phyloP scores from a whole-genome alignment of 23 red algal species.

The Gracilaria domingensis region DNA sequence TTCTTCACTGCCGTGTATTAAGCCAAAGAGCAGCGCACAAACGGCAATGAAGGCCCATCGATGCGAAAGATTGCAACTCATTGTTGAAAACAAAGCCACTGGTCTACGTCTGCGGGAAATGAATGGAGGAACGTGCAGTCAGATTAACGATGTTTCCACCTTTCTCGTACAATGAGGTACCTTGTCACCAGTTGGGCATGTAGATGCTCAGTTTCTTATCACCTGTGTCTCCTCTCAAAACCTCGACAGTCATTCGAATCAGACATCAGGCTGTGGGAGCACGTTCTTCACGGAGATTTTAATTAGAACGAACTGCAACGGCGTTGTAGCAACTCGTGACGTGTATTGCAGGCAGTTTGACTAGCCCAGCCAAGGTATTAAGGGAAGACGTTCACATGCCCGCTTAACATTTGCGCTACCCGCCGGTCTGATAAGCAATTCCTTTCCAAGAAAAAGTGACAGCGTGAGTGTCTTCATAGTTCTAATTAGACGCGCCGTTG shows the following conservation, averaged over 20 bases:
- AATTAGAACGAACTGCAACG: background rate
- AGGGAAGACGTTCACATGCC: background rate
- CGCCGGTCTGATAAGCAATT: background rate
- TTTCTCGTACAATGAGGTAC: background rate
- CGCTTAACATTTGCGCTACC: background rate
- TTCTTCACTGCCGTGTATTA: background rate
- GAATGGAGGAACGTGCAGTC: too few species aligned
- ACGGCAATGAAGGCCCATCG: constrained; percentile 2
- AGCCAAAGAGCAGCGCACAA: background rate
- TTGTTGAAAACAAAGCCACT: background rate
- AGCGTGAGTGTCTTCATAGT: background rate
- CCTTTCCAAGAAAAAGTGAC: background rate
- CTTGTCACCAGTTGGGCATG: background rate
- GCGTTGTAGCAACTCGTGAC: background rate
- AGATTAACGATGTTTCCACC: background rate
- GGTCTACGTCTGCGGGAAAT: background rate
- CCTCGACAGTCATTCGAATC: background rate
- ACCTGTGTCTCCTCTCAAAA: background rate
- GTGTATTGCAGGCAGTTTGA: background rate
- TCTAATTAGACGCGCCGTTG: background rate
- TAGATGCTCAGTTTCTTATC: background rate
- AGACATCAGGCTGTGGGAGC: background rate
- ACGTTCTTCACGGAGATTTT: background rate
- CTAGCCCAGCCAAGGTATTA: too few species aligned
- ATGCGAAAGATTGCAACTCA: background rate